Conservation (phyloP, 176 grass and related monocot genomes). For the Triticum dicoccoides region DNA sequence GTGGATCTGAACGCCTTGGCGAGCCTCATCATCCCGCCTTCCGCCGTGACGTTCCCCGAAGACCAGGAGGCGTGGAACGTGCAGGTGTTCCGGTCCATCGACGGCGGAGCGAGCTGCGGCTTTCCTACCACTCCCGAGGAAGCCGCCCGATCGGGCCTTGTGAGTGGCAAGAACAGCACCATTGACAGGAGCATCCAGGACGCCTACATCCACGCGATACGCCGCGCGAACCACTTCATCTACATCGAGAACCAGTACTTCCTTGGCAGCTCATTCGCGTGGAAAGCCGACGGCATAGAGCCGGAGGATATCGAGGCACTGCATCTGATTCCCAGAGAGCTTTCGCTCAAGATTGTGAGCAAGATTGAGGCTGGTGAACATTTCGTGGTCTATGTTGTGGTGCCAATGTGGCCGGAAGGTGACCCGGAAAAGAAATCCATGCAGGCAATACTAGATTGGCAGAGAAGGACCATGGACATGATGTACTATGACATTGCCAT, state of each 20-base stretch:
- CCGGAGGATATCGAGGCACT: constrained; percentile 62
- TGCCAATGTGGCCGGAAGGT: constrained; percentile 97
- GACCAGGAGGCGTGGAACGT: constrained; percentile 62
- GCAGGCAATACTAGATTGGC: constrained; percentile 91
- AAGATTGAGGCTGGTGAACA: constrained; percentile 88
- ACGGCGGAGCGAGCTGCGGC: constrained; percentile 60
- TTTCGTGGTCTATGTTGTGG: constrained; percentile 77
- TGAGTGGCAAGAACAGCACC: constrained; percentile 78
- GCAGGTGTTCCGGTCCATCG: constrained; percentile 65
- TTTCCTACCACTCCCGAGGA: constrained; percentile 71
- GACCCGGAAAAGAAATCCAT: constrained; percentile 52
- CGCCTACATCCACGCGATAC: constrained; percentile 81
- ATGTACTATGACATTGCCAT: constrained; percentile 79
- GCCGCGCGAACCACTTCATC: constrained; percentile 71
- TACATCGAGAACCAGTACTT: constrained; percentile 99
- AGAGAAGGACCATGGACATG: constrained; percentile 95
- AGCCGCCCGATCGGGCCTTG: constrained; percentile 59
- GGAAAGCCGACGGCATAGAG: constrained; percentile 78
- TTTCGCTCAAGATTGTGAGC: constrained; percentile 86
- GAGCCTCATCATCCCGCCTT: constrained; percentile 64
- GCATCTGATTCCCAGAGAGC: constrained; percentile 78
- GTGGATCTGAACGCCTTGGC: constrained; percentile 47
- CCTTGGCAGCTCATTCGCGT: constrained; percentile 76
- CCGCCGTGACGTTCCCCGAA: constrained; percentile 59
- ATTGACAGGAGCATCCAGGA: constrained; percentile 96